phyloP scores from a whole-genome alignment of 2,329 filamentous ascomycete genomes.

The Monosporascus sp. region DNA sequence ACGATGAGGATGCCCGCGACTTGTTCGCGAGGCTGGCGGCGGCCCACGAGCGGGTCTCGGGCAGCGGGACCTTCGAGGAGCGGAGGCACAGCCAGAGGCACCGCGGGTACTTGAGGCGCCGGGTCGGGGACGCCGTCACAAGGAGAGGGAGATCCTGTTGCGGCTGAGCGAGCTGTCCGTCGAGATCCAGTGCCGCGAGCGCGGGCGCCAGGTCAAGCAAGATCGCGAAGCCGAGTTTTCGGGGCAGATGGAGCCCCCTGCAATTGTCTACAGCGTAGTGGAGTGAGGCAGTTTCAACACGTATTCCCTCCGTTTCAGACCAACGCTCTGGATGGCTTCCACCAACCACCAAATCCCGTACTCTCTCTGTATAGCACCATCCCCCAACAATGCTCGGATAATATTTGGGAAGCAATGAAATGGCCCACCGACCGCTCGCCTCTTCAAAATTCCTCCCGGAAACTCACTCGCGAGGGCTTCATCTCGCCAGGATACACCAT shows the following conservation, averaged over 20 bases:
- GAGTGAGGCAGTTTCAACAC: neutral
- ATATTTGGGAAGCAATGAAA: too few relatives aligned
- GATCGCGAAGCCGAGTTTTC: constrained; percentile 11
- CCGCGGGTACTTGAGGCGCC: constrained; percentile 34
- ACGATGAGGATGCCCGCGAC: constrained; percentile 31
- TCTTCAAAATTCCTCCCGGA: neutral
- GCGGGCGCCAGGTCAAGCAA: constrained; percentile 30
- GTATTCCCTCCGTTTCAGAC: neutral
- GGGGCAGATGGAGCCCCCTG: neutral
- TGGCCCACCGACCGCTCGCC: neutral
- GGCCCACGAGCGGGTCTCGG: constrained; percentile 29
- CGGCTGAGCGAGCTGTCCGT: constrained; percentile 45
- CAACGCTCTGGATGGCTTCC: neutral
- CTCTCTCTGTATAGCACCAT: too few relatives aligned
- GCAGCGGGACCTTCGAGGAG: constrained; percentile 10
- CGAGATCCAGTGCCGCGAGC: constrained; percentile 42
- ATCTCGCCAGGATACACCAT: neutral
- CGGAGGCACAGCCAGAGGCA: constrained; percentile 35
- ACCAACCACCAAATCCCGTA: neutral
- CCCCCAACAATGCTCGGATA: too few relatives aligned
- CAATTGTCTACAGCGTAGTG: neutral
- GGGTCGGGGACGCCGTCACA: constrained; percentile 39
- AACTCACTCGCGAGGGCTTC: neutral
- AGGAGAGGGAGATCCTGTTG: constrained; percentile 40
- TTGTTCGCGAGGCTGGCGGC: constrained; percentile 35